Evolutionary conservation across 192 early-diverging fungal species (phyloP), one percentile per base, ranked within the genome.

Genomic region (Podila epicladia): DNA sequence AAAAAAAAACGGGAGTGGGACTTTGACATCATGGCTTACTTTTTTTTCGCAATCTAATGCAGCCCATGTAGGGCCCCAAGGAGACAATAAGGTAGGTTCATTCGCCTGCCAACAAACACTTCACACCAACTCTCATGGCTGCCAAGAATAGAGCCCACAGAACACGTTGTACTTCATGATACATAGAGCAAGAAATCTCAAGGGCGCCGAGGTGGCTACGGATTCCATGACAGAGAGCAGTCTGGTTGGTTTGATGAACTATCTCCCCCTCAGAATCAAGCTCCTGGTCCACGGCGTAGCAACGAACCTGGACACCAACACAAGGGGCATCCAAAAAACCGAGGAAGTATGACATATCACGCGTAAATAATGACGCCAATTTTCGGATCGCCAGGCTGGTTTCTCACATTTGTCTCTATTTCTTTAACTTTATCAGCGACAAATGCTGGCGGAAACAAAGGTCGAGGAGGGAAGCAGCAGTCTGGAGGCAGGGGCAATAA

Each of bases 401-500:
- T 45, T 45, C 41, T 45, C 41, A 41, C 38, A 45, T 45, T 0
- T 17, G 15, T 17, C 13, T 45, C 12, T 45, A 17, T 15, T 45
- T 45, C 11, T 45, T 45, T 17, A 45, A 15, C 13, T 45, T 15
- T 11, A 45, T 17, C 41, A 45, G 41, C 17, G 41, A 45, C 41
- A 13, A 45, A 45, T 45, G 41, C 15, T 45, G 41, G 41, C 15
- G 41, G 41, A 24, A 26, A 55, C 53, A 55, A 22, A 2, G n/a
- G 22, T 26, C n/a, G 53, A 55, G 53, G 53, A 11, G 24, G 53
- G 53, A n/a, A 55, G n/a, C 2, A n/a, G 50, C 17, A 26, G 8
- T 24, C 53, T 55, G 53, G 53, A 24, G 53, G 53, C 53, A n/a
- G 53, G 24, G 53, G 53, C 53, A 55, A 55, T n/a, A 55, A 22